Evolutionary conservation across 192 early-diverging fungal genomes (phyloP), one percentile per base, ranked within the genome.

Genomic region (Diversispora eburnea): DNA sequence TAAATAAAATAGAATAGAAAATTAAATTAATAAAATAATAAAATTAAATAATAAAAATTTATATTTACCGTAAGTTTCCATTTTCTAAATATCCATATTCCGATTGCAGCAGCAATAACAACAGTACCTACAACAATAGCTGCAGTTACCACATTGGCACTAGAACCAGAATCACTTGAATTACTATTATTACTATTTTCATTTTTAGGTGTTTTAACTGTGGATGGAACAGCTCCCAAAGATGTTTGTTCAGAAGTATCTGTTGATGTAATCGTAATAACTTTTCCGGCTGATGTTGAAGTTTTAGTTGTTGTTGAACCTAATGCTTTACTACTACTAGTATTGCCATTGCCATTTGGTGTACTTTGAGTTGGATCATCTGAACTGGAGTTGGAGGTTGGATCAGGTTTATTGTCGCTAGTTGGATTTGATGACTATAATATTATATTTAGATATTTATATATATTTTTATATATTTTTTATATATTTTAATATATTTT

Each of bases 51-150:
- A 42, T 58, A 59, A 22, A 59, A 57, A 51, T 15, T 15, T 1
- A 77, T 84, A n/a, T n/a, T n/a, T n/a, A 84, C 81, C 55, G 78
- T 76, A 22, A 82, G 76, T 74, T 84, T 84, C 81, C 81, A 84
- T 76, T 84, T 84, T 78, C 81, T 77, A 71, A 82, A 84, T 59
- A 84, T 79, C 81, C 81, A 84, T 69, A 84, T 81, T 19, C 81
- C 82, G 45, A 83, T 79, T 25, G 82, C 82, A 6, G 82, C 77
- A 43, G 77, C 77, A 46, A 80, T 75, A 22, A 83, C 74, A 25
- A 83, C 47, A 15, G 82, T 67, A 46, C 75, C 82, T 7, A 83
- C 76, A 33, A 81, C 82, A 58, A 80, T 78, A 70, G 75, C 79
- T 17, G 81, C 81, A 13, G 81, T 80, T 0, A 68, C 46, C n/a